These are phyloP conservation scores for Candida orba DNA, from an alignment of 805 yeast genomes.

Conservation along the genomic window DNA sequence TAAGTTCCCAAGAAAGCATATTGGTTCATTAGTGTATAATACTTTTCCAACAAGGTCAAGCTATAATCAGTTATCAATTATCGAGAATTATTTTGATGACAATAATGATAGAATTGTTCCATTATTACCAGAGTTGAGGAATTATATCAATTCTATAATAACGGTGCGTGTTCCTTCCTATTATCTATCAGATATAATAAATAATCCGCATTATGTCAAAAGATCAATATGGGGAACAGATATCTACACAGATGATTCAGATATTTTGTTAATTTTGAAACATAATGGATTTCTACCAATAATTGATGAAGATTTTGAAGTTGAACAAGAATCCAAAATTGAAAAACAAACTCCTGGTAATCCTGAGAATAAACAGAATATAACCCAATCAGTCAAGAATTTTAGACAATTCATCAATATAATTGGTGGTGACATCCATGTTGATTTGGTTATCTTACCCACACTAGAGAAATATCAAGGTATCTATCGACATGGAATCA, in stretches of 20 bases:
- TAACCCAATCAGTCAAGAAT: conserved; percentile 23
- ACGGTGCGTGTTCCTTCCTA: conserved; percentile 24
- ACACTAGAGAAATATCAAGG: conserved; percentile 59
- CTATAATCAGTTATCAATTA: conserved; percentile 14
- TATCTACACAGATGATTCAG: conserved; percentile 90
- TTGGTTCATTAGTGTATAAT: conserved; percentile 54
- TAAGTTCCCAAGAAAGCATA: conserved; percentile 35
- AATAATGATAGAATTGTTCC: conserved; percentile 17
- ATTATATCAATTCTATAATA: conserved; percentile 34
- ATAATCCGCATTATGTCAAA: conserved; percentile 18
- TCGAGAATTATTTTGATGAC: not conserved
- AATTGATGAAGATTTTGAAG: conserved; percentile 18
- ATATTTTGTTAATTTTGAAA: conserved; percentile 62
- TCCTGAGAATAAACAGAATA: conserved; percentile 24
- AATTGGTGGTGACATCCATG: conserved; percentile 29
- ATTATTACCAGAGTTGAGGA: conserved; percentile 26
- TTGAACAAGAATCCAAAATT: conserved; percentile 8
- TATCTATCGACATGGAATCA: conserved; percentile 56
- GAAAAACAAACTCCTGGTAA: conserved; percentile 36
- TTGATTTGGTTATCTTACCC: conserved; percentile 51
- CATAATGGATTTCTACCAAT: conserved; percentile 65
- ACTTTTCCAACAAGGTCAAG: conserved; percentile 45
- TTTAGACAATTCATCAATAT: conserved; percentile 21
- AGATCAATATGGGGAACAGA: conserved; percentile 83
- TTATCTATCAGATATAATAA: conserved; percentile 19